Conservation (phyloP, 2,329 filamentous ascomycete species). For the Tothia fuscella region DNA sequence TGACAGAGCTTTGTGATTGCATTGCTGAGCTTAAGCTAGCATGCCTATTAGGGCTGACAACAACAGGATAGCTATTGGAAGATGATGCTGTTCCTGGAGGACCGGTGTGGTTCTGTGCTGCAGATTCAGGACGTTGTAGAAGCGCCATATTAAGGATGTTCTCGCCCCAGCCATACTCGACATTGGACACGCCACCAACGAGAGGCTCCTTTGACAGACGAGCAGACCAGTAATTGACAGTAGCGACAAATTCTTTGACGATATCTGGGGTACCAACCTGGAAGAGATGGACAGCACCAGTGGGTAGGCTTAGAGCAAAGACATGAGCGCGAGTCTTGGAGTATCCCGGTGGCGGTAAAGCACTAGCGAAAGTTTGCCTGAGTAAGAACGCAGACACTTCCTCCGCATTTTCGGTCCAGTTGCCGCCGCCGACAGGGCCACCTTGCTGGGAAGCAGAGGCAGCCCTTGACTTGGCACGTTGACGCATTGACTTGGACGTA, state of each 20-base stretch:
- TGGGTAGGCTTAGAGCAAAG: constrained; percentile 85
- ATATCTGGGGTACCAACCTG: constrained; percentile 94
- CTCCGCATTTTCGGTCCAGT: constrained; percentile 96
- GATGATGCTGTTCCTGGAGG: constrained; percentile 6
- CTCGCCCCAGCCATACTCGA: constrained; percentile 96
- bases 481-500: constrained; percentile 59
- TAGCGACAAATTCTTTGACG: constrained; percentile 83
- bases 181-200: constrained; percentile 85
- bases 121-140: constrained; percentile 22
- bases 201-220: constrained; percentile 87
- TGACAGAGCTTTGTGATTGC: not conserved
- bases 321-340: constrained; percentile 83
- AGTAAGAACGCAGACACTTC: constrained; percentile 78
- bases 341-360: constrained; percentile 82
- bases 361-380: constrained; percentile 81
- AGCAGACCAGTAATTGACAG: constrained; percentile 96
- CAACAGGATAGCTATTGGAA: constrained; percentile 12
- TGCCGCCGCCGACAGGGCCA: constrained; percentile 78
- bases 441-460: constrained; percentile 30
- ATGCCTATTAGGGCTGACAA: constrained; percentile 9
- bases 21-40: constrained; percentile 12
- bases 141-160: constrained; percentile 51
- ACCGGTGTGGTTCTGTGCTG: constrained; percentile 20
- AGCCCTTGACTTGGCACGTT: constrained; percentile 46
- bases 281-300: constrained; percentile 93